Evolutionary conservation across 306 rosid species (phyloP), one percentile per base, ranked within the genome.

Genomic region (Rosa chinensis): DNA sequence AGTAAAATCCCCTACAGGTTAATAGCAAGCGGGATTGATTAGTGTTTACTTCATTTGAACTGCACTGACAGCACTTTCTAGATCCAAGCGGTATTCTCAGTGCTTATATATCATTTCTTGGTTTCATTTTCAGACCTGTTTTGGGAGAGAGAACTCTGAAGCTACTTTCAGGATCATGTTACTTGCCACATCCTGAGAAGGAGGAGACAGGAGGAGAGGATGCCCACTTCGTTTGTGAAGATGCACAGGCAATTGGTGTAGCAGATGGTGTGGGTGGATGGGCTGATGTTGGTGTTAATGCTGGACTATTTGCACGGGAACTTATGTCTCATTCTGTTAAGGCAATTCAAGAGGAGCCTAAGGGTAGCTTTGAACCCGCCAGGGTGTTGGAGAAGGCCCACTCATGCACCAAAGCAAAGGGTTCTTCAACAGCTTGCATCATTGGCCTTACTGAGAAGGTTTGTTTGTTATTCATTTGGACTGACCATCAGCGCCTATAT

Each of bases 241-340:
- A 92, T 44, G 89, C 87, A 86, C 93, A 92, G 70, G 94, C 77
- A 45, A 86, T 94, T 67, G 97, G 98, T 42, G 94, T 94, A 72
- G 98, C 98, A 7, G 98, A 90, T 74, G 98, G 98, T 80, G 98
- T 92, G 11, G 98, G 97, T 75, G 98, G 98, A 66, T 94, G 98
- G 98, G 97, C 98, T 35, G 97, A 92, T 49, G 94, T 92, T 80
- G 97, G 98, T 37, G 83, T 94, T 75, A 82, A 94, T 84, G 86
- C 98, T 1, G 97, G 98, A 73, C 66, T 77, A 77, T 94, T 89
- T 87, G 82, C 97, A 32, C 88, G 85, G 35, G 97, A 92, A 79
- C 97, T 94, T 75, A 88, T 94, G 89, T 86, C 88, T 56, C 77
- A 89, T 80, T 83, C 95, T 0, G 87, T 91, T 50, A 80, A 43